Conservation (phyloP, 208 protist genomes). For the Crithidia acanthocephali region DNA sequence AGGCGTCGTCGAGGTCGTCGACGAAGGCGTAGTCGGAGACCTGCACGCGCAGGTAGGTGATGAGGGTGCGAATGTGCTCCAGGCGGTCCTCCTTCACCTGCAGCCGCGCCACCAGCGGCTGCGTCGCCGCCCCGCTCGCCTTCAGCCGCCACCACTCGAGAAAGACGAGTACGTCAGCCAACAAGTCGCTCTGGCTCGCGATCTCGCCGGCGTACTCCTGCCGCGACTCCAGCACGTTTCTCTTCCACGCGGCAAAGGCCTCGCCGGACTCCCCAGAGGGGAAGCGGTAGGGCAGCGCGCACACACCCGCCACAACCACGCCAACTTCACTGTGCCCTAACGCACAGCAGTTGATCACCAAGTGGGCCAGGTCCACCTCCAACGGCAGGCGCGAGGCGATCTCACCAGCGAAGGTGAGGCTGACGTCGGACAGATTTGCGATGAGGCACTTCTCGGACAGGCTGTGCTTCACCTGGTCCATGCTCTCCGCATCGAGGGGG, state of each 20-base stretch:
- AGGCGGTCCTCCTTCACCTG: constrained; percentile 65
- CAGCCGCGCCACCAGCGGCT: constrained; percentile 43
- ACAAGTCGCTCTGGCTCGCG: constrained; percentile 74
- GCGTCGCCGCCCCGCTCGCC: constrained; percentile 45
- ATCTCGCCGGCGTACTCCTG: constrained; percentile 75
- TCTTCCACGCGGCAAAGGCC: constrained; percentile 41
- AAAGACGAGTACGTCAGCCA: constrained; percentile 82
- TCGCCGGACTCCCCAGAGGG: constrained; percentile 34
- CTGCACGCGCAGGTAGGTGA: constrained; percentile 73
- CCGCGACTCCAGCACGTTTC: constrained; percentile 47
- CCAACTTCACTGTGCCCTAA: constrained; percentile 80
- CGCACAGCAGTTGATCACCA: constrained; percentile 77
- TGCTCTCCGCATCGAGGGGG: constrained; percentile 58
- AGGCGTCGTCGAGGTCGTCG: constrained; percentile 51
- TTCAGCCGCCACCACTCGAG: constrained; percentile 73
- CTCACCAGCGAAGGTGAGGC: constrained; percentile 86
- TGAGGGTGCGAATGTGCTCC: constrained; percentile 59
- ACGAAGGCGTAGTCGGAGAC: constrained; percentile 87
- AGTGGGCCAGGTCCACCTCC: constrained; percentile 71
- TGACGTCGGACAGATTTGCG: constrained; percentile 45
- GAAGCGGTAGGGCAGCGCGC: constrained; percentile 59
- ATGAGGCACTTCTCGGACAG: constrained; percentile 84
- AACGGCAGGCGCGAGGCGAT: constrained; percentile 77
- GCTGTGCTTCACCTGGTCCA: constrained; percentile 68
- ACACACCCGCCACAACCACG: constrained; percentile 64